Percentiles rank a stretch among this genome's conserved stretches.
Evolutionary conservation across 2,329 filamentous ascomycete species (phyloP).

Genomic region (Ilyonectria robusta): DNA sequence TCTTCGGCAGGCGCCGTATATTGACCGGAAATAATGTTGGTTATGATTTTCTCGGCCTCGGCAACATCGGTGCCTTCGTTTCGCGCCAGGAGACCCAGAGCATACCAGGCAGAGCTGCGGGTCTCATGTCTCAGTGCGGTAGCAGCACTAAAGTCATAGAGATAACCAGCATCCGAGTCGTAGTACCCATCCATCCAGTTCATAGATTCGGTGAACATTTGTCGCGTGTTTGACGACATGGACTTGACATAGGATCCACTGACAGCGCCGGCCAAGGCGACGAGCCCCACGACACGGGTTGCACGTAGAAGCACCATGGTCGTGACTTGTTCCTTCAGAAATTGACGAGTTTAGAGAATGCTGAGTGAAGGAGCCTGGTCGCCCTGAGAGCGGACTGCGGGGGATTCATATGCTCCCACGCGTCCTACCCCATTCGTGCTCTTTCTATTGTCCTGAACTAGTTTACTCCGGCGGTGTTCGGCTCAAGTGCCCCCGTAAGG

Average conservation of each 20-base stretch:
- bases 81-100: constrained; percentile 68
- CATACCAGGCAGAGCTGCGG: constrained; percentile 71
- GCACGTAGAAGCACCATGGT: constrained; percentile 10
- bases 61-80: constrained; percentile 64
- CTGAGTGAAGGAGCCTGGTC: neutral
- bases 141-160: constrained; percentile 63
- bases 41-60: constrained; percentile 68
- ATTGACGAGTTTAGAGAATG: neutral
- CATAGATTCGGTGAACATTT: constrained; percentile 38
- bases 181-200: constrained; percentile 68
- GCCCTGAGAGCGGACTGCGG: neutral
- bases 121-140: constrained; percentile 68
- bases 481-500: neutral
- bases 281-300: constrained; percentile 1
- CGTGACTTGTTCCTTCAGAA: neutral
- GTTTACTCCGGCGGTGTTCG: neutral
- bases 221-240: constrained; percentile 29
- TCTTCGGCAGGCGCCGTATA: constrained; percentile 66
- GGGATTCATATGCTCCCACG: neutral
- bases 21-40: constrained; percentile 67
- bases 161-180: constrained; percentile 65
- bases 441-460: neutral
- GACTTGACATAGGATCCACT: constrained; percentile 12
- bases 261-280: neutral
- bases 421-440: neutral